A percentile compares a stretch with the other conserved stretches of the same genome.
phyloP scores from a whole-genome alignment of 2,329 filamentous ascomycete genomes.

The Grosmannia huntii region DNA sequence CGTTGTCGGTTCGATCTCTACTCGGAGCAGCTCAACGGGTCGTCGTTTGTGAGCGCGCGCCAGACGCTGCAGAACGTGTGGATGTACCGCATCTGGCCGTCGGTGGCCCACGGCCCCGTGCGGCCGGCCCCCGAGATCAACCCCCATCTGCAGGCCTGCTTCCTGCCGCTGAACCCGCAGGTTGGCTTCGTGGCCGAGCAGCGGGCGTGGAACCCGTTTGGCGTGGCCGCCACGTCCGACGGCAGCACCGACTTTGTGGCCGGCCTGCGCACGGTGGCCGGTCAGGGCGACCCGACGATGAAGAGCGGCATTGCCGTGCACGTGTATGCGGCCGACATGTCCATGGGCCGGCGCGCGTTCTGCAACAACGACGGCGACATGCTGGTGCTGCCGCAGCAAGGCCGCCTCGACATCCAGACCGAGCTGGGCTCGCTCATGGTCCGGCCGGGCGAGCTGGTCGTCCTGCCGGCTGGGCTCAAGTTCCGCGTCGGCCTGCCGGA shows the following conservation, averaged over 20 bases:
- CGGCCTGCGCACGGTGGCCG: slow-evolving; percentile 35
- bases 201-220: slow-evolving; percentile 30
- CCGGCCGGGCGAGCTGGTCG: slow-evolving; percentile 53
- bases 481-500: slow-evolving; percentile 43
- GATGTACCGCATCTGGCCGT: slow-evolving; percentile 21
- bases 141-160: slow-evolving; percentile 26
- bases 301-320: slow-evolving; percentile 36
- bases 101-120: slow-evolving; percentile 18
- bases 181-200: slow-evolving; percentile 27
- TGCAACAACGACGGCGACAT: slow-evolving; percentile 53
- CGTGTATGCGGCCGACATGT: slow-evolving; percentile 31
- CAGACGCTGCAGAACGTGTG: slow-evolving; percentile 20
- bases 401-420: slow-evolving; percentile 53
- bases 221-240: slow-evolving; percentile 6
- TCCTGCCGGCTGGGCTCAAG: slow-evolving; percentile 53
- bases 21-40: slow-evolving; percentile 35
- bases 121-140: background rate
- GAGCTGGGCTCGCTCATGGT: slow-evolving; percentile 46
- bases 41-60: slow-evolving; percentile 20
- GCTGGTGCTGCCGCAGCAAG: slow-evolving; percentile 52
- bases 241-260: slow-evolving; percentile 25
- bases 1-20: slow-evolving; percentile 28
- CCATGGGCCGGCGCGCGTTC: slow-evolving; percentile 34
- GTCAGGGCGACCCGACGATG: slow-evolving; percentile 35
- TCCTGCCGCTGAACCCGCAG: slow-evolving; percentile 30